A percentile compares a stretch with the other conserved stretches of the same genome.
These are phyloP conservation scores for Nakazawaea wickerhamii DNA, from an alignment of 805 yeast genomes.

Conservation along the genomic window DNA sequence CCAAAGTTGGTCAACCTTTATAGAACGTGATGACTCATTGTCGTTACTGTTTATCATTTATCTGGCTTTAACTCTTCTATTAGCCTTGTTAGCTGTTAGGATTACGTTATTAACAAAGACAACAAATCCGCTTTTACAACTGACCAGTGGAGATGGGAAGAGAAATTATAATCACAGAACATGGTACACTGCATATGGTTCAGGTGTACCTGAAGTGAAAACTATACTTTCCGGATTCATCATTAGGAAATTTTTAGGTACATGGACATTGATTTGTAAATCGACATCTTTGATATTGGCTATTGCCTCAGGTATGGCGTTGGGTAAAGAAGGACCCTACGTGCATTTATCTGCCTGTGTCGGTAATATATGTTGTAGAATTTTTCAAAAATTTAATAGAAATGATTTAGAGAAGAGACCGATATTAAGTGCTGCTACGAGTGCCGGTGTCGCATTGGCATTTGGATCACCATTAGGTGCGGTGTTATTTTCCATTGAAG, in stretches of 20 bases:
- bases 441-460: conserved; percentile 56
- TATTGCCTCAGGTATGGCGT: conserved; percentile 50
- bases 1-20: conserved; percentile 38
- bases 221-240: conserved; percentile 56
- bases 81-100: conserved; percentile 40
- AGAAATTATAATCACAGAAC: conserved; percentile 7
- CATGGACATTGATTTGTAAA: conserved; percentile 44
- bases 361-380: conserved; percentile 47
- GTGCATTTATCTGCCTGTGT: conserved; percentile 56
- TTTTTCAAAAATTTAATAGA: conserved; percentile 37
- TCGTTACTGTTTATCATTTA: conserved; percentile 32
- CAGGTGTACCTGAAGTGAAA: conserved; percentile 59
- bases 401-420: conserved; percentile 49
- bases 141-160: neutral
- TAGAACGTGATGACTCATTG: conserved; percentile 10
- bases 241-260: conserved; percentile 46
- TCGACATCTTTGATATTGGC: conserved; percentile 43
- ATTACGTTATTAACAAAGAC: conserved; percentile 43
- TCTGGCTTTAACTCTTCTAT: conserved; percentile 29
- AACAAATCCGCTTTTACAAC: conserved; percentile 22
- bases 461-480: conserved; percentile 60
- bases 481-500: conserved; percentile 50
- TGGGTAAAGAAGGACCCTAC: conserved; percentile 61
- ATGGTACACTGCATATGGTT: conserved; percentile 49
- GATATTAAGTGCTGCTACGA: conserved; percentile 49